Evolutionary conservation across 257 asterid species (phyloP).

Genomic region (Solanum tarijense): DNA sequence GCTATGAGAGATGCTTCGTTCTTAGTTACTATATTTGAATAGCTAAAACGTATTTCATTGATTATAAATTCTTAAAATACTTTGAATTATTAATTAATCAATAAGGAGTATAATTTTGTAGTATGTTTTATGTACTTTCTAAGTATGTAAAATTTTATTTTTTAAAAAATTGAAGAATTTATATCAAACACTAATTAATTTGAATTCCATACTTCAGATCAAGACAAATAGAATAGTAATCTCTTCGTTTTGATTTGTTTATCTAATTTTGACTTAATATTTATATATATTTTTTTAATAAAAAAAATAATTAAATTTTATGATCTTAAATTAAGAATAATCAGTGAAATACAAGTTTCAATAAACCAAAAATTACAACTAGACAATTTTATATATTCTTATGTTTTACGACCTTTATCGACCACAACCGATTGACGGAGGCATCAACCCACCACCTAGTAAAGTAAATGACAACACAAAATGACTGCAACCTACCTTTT

Average conservation of each 20-base stretch:
- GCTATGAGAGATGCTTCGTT: too few relatives aligned
- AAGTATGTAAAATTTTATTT: neutral
- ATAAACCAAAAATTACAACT: too few relatives aligned
- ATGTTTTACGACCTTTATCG: too few relatives aligned
- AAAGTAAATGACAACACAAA: neutral
- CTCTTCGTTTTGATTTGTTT: neutral
- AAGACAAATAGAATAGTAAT: too few relatives aligned
- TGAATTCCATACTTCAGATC: neutral
- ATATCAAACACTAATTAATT: neutral
- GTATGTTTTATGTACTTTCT: neutral
- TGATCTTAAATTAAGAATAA: too few relatives aligned
- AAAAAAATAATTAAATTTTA: too few relatives aligned
- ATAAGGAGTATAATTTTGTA: neutral
- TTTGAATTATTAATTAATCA: neutral
- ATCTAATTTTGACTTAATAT: too few relatives aligned
- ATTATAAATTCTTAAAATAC: neutral
- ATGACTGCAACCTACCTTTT: neutral
- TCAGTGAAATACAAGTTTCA: too few relatives aligned
- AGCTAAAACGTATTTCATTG: neutral
- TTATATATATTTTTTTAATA: too few relatives aligned
- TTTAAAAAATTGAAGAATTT: too few relatives aligned
- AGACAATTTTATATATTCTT: too few relatives aligned
- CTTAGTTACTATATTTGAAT: neutral
- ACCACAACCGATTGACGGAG: too few relatives aligned
- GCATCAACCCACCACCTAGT: neutral